Base-by-base conservation (phyloP, 345 rosid genomes). In the Mangifera indica region DNA sequence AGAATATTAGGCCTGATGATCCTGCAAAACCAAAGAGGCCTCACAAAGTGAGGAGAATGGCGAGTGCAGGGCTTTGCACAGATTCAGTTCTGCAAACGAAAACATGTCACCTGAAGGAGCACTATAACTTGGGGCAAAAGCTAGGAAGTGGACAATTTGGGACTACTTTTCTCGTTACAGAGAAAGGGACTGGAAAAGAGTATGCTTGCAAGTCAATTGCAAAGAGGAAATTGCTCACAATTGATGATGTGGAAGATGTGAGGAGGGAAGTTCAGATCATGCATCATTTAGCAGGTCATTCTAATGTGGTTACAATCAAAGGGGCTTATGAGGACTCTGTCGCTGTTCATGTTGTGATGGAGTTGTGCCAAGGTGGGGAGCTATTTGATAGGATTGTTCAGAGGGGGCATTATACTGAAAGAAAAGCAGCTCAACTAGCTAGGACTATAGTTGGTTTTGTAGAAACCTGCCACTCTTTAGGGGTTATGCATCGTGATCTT, bases 301-400 rank as follows among this genome's bases (percentile, higher is more conserved):
- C 91, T 20, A 91, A 86, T 76, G 89, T 89, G 48, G 78, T 91
- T 46, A 77, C 89, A 0, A 91, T 93, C 63, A 87, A 87, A 77
- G 94, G 87, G 66, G 97, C 97, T 61, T 91, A 88, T 70, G 97
- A 93, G 77, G 98, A 93, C 75, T 69, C 90, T 0, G 91, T 83
- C 68, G 97, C 96, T 0, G 93, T 91, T 77, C 94, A 93, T 63
- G 89, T 91, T 76, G 96, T 91, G 68, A 93, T 93, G 98, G 98
- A 93, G 80, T 71, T 90, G 70, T 91, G 98, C 52, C 73, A 81
- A 63, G 98, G 98, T 20, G 97, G 98, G 20, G 98, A 93, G 88
- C 91, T 93, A 0, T 93, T 93, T 14, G 97, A 93, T 69, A 82
- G 97, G 76, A 93, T 93, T 51, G 76, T 88, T 21, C 78, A 83